Conservation (phyloP, 2,329 filamentous ascomycete species). For the Westerdykella ornata region DNA sequence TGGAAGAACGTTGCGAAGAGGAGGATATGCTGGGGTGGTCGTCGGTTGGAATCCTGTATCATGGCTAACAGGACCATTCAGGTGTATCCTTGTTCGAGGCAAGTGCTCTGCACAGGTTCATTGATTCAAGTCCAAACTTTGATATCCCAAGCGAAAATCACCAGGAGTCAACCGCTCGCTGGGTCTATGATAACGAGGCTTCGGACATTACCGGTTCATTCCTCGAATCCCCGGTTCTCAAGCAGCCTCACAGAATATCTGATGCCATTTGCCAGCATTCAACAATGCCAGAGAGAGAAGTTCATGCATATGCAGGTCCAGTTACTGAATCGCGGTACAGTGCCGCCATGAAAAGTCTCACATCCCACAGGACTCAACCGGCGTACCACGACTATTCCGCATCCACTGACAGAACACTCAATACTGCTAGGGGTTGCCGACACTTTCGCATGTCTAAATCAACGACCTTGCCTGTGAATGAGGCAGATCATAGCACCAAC, state of each 20-base stretch:
- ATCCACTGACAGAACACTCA: not conserved
- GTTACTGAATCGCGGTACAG: not conserved
- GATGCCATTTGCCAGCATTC: too few relatives aligned
- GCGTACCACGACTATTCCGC: not conserved
- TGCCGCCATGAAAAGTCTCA: not conserved
- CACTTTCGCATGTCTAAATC: not conserved
- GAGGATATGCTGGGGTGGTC: too few relatives aligned
- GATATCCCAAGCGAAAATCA: too few relatives aligned
- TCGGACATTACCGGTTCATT: not conserved
- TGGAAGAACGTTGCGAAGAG: too few relatives aligned
- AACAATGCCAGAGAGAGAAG: not conserved
- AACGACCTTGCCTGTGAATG: not conserved
- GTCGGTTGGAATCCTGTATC: too few relatives aligned
- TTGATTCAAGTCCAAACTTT: too few relatives aligned
- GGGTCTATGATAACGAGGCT: slow-evolving; percentile 8
- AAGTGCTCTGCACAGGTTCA: too few relatives aligned
- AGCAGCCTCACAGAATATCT: too few relatives aligned
- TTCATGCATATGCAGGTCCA: slow-evolving; percentile 9
- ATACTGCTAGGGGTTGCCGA: not conserved
- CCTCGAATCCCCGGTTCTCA: not conserved
- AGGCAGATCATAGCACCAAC: too few relatives aligned
- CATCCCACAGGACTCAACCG: not conserved
- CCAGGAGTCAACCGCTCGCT: too few relatives aligned
- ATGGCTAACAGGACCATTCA: too few relatives aligned
- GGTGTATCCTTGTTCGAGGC: too few relatives aligned